Evolutionary conservation across 768 basidiomycete species (phyloP).

Genomic region (Wakefieldia striispora): DNA sequence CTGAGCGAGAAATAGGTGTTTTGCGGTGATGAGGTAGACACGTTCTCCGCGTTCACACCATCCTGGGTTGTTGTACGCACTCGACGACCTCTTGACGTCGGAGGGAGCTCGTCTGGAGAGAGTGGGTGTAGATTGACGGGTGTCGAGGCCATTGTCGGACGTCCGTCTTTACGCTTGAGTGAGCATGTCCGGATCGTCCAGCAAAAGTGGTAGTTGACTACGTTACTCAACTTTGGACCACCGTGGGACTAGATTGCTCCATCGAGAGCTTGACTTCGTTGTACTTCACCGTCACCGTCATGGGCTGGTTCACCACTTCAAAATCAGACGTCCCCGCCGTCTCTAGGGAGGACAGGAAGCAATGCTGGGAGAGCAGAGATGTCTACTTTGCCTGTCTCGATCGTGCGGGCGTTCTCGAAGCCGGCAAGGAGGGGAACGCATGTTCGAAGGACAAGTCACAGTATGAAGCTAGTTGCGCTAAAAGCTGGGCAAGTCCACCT

Average conservation of each 20-base stretch:
- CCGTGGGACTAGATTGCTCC: slow-evolving; percentile 16
- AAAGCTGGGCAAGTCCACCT: slow-evolving; percentile 74
- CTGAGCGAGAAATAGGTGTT: slow-evolving; percentile 63
- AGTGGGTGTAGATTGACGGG: slow-evolving; percentile 75
- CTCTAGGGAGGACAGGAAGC: slow-evolving; percentile 64
- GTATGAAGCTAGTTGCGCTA: slow-evolving; percentile 78
- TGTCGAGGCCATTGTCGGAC: slow-evolving; percentile 37
- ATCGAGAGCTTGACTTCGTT: neutral
- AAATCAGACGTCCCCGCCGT: slow-evolving; percentile 39
- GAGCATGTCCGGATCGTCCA: slow-evolving; percentile 6
- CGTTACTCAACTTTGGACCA: too few species aligned
- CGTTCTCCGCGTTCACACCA: slow-evolving; percentile 16
- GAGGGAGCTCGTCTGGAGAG: slow-evolving; percentile 49
- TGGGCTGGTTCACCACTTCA: slow-evolving; percentile 37
- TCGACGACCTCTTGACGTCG: slow-evolving; percentile 43
- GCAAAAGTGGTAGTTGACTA: too few species aligned
- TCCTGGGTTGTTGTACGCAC: slow-evolving; percentile 40
- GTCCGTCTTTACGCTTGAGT: neutral
- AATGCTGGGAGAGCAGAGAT: slow-evolving; percentile 86
- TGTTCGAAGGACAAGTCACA: slow-evolving; percentile 55
- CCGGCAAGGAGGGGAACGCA: slow-evolving; percentile 64
- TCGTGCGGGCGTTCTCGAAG: slow-evolving; percentile 58
- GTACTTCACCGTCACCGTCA: slow-evolving; percentile 3
- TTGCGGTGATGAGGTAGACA: slow-evolving; percentile 26
- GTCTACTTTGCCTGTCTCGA: slow-evolving; percentile 86